phyloP scores from a whole-genome alignment of 306 rosid genomes.

The Lathyrus sativus region DNA sequence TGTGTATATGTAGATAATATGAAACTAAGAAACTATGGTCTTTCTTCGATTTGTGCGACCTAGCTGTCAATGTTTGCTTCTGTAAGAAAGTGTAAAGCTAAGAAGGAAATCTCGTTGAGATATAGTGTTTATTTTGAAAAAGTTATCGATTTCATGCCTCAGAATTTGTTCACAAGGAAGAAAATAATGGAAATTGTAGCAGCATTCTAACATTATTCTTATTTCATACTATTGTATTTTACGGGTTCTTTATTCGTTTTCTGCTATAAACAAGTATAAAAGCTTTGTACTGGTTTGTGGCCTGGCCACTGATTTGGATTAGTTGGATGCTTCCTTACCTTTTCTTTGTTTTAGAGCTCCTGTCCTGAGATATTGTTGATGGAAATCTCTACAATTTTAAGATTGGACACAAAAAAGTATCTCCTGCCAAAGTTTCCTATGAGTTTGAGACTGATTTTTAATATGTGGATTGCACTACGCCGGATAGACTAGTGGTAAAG shows the following conservation, averaged over 20 bases:
- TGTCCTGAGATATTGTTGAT: neutral
- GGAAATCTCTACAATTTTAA: neutral
- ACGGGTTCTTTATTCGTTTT: constrained; percentile 1
- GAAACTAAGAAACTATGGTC: neutral
- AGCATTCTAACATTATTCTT: neutral
- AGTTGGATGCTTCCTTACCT: neutral
- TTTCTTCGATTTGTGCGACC: neutral
- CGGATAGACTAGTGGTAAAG: no score
- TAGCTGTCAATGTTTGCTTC: constrained; percentile 1
- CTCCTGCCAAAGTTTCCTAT: neutral
- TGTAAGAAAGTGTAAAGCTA: neutral
- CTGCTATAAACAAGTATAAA: neutral
- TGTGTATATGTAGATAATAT: constrained; percentile 9
- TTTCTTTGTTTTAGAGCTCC: neutral
- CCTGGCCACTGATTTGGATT: neutral
- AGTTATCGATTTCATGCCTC: neutral
- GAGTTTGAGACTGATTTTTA: no score
- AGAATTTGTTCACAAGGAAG: neutral
- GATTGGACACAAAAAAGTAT: neutral
- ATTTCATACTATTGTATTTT: neutral
- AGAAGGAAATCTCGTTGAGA: neutral
- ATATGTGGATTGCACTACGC: no score
- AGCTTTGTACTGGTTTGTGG: neutral
- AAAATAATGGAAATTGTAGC: neutral
- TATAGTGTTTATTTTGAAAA: constrained; percentile 3